Evolutionary conservation across 441 rosid species (phyloP), one percentile per base, ranked within the genome.

Genomic region (Arabidopsis hybrid): DNA sequence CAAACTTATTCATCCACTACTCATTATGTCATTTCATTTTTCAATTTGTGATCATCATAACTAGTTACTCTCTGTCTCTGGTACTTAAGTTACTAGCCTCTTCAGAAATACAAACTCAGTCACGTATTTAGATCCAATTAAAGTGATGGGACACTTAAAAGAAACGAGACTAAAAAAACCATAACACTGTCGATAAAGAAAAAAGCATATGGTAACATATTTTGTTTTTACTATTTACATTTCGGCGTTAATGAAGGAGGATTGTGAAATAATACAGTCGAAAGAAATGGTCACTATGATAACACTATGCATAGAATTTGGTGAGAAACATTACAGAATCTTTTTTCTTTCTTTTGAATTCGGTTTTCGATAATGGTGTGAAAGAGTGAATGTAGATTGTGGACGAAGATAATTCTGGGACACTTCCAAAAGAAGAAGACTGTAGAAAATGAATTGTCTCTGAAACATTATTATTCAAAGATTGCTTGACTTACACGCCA

Each of bases 401-500:
- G 75, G 59, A 76, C 34, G 72, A 49, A 76, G 61, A 76, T 57
- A 16, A 71, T 49, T 76, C 16, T 76, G 57, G 75, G 75, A 76
- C 67, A 70, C 61, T 70, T 63, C 75, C 79, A 76, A 70, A 76
- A 75, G 4, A 21, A 57, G 75, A 70, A 57, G 39, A 76, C 71
- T 57, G 79, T 76, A 57, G 79, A 69, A 69, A 76, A 43, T 61
- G 79, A 61, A 75, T 14, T 18, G 69, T 21, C 58, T 21, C 58
- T 68, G 79, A 60, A 75, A 49, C 66, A 63, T 53, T 67, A 68
- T 66, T 60, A 65, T 70, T 65, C 39, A 71, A 59, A 71, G 8
- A 42, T 66, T 35, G 73, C 80, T 77, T 77, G 80, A 77, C 77
- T 77, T 77, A 66, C 65, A 77, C 80, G 71, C 77, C 47, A 71